phyloP scores from a whole-genome alignment of 129 eudicot genomes.

The Glebionis coronaria region DNA sequence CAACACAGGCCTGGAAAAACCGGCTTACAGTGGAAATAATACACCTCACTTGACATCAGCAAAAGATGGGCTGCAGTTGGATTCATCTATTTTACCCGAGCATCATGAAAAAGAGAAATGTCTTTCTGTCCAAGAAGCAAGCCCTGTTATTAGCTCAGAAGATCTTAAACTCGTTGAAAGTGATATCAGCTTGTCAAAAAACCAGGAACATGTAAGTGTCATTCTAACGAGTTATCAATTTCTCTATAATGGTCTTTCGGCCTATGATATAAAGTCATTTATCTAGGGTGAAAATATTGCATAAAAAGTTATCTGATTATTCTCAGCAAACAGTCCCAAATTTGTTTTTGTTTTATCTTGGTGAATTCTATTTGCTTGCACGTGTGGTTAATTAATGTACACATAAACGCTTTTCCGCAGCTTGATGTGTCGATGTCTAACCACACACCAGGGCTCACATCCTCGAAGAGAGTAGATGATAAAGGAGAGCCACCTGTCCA shows the following conservation, averaged over 20 bases:
- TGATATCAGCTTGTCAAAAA: conserved; percentile 28
- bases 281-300: neutral
- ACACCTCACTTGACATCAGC: conserved; percentile 17
- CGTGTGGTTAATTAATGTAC: conserved; percentile 22
- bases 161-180: conserved; percentile 19
- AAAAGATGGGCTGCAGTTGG: conserved; percentile 21
- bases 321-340: neutral
- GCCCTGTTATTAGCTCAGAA: conserved; percentile 22
- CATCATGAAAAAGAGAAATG: conserved; percentile 26
- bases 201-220: conserved; percentile 49
- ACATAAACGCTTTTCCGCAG: conserved; percentile 43
- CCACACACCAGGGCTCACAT: conserved; percentile 25
- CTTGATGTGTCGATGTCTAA: conserved; percentile 33
- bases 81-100: conserved; percentile 33
- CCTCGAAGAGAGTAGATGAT: conserved; percentile 33
- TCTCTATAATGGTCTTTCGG: conserved; percentile 12
- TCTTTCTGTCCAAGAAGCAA: conserved; percentile 26
- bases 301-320: conserved; percentile 6
- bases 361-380: conserved; percentile 10
- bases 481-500: conserved; percentile 29
- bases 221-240: conserved; percentile 7
- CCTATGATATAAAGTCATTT: neutral
- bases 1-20: conserved; percentile 18
- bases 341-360: conserved; percentile 16
- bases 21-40: conserved; percentile 18